Evolutionary conservation across 345 rosid species (phyloP), one percentile per base, ranked within the genome.

Genomic region (Ailanthus altissimus): DNA sequence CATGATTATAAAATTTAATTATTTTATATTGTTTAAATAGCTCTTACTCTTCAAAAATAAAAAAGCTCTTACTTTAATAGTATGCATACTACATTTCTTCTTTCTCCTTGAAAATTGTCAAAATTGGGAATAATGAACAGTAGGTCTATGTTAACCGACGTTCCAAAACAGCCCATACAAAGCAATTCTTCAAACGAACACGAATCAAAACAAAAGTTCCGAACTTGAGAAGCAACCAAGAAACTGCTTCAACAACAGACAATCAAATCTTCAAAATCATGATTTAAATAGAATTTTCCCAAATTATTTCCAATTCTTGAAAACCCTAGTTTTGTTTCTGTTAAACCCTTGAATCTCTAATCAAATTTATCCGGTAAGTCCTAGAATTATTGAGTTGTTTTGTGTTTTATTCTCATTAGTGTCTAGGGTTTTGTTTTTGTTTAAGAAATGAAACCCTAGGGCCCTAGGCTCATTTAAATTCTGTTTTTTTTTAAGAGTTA

Each of bases 401-500:
- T 36, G 14, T 61, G 42, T 13, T 28, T 45, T 61, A 4, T 46
- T 60, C 14, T 18, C 42, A 20, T n/a, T 20, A 10, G 20, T 60
- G 68, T 46, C 38, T 58, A 66, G 83, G 83, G 80, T 74, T 85
- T 80, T 68, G 56, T 73, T 61, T 21, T 28, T 6, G n/a, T 40
- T 75, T 79, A 9, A 67, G 43, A 79, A 71, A 78, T 64, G 79
- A 83, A 82, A 77, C 84, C 85, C 84, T 82, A 78, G 81, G 65
- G 74, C 84, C 85, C 84, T 82, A 78, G 81, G 65, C 59, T 66
- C 5, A 13, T 74, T 69, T 6, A 40, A 18, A 40, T 47, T 74
- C 25, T 62, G 79, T 3, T 32, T 32, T 42, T 74, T 73, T 68
- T 57, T n/a, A 68, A 26, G 76, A 61, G 40, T 74, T 56, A 9